These are phyloP conservation scores for Penicillium subrubescens DNA, from an alignment of 495 filamentous ascomycete genomes.

Conservation along the genomic window DNA sequence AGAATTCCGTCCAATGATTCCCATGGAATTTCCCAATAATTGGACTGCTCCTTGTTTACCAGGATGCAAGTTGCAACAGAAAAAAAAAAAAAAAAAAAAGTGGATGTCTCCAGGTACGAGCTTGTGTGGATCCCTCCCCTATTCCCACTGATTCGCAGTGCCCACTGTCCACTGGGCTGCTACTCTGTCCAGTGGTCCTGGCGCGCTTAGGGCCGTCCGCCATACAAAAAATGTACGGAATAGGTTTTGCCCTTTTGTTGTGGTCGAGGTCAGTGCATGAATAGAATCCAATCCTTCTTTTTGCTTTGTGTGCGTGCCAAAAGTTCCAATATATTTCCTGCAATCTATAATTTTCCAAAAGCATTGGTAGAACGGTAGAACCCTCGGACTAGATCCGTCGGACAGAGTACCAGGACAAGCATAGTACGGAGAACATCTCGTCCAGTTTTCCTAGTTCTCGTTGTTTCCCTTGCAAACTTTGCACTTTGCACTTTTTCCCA, in stretches of 20 bases:
- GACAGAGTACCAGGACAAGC: background rate
- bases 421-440: background rate
- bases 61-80: background rate
- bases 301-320: background rate
- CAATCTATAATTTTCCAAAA: background rate
- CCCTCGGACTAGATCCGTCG: slow-evolving; percentile 5
- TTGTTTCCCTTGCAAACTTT: background rate
- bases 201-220: background rate
- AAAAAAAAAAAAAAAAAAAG: slow-evolving; percentile 19
- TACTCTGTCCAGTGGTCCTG: slow-evolving; percentile 2
- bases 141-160: slow-evolving; percentile 7
- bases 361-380: background rate
- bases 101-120: slow-evolving; percentile 12
- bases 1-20: background rate
- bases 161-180: background rate
- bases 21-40: slow-evolving; percentile 44
- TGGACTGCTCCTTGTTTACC: slow-evolving; percentile 48
- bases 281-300: background rate
- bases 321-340: no score
- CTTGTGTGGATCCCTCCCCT: slow-evolving; percentile 23
- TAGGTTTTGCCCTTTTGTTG: background rate
- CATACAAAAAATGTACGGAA: background rate
- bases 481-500: background rate
- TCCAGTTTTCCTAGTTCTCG: background rate
- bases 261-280: slow-evolving; percentile 1